Conservation (phyloP, 1,284 basidiomycete genomes). For the Cryptococcus depauperatus region DNA sequence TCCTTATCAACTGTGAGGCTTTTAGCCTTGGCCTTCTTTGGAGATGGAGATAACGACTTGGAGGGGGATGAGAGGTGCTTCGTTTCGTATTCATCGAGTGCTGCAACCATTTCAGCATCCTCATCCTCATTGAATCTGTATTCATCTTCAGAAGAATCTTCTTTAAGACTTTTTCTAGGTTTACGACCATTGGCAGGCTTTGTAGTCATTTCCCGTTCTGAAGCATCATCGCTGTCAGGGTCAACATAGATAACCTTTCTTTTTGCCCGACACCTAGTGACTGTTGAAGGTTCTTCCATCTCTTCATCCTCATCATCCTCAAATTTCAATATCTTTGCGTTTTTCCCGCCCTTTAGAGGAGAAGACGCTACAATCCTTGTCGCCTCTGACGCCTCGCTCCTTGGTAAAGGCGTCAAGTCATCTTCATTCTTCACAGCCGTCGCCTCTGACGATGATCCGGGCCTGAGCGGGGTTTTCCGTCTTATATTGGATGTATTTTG, state of each 20-base stretch:
- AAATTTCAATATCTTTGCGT: conserved; percentile 12
- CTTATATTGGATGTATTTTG: no score
- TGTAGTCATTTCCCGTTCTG: conserved; percentile 14
- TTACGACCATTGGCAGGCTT: conserved; percentile 14
- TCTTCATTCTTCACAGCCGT: conserved; percentile 15
- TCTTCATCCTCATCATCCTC: conserved; percentile 18
- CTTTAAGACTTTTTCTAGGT: conserved; percentile 37
- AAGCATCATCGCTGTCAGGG: conserved; percentile 31
- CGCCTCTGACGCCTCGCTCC: conserved; percentile 11
- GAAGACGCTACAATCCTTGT: conserved; percentile 15
- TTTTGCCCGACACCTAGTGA: no score
- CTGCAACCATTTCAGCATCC: conserved; percentile 35
- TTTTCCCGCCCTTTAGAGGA: conserved; percentile 18
- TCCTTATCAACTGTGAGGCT: not conserved
- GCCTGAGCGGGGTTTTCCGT: conserved; percentile 15
- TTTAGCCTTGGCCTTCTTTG: conserved; percentile 13
- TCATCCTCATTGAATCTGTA: conserved; percentile 38
- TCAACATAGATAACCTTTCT: conserved; percentile 43
- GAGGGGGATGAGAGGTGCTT: conserved; percentile 25
- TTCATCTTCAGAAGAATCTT: conserved; percentile 38
- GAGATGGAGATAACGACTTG: conserved; percentile 17
- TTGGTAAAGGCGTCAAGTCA: conserved; percentile 24
- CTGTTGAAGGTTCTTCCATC: no score
- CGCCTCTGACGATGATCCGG: conserved; percentile 10
- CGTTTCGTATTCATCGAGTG: conserved; percentile 34